Percentiles rank a stretch among this genome's conserved stretches.
Conservation (phyloP, 106 monocot species). For the Narthecium ossifragum region DNA sequence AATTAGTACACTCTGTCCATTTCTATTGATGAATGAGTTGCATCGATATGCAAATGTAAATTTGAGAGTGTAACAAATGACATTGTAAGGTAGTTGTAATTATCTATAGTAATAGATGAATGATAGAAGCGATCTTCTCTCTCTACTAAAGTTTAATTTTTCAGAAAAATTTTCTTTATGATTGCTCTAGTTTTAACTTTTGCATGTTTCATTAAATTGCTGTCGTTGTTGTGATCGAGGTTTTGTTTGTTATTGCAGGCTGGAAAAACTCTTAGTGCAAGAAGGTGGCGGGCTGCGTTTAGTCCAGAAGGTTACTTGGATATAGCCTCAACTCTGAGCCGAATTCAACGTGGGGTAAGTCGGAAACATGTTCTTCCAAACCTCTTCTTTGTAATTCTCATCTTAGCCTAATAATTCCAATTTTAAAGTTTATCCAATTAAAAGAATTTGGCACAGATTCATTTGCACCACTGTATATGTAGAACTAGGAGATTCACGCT, state of each 20-base stretch:
- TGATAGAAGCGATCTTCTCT: no score
- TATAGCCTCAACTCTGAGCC: constrained; percentile 42
- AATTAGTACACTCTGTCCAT: no score
- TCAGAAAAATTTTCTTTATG: no score
- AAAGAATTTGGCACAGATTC: not conserved
- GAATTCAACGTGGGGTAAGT: constrained; percentile 62
- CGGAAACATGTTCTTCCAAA: not conserved
- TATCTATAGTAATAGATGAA: no score
- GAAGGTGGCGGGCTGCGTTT: constrained; percentile 69
- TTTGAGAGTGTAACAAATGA: no score
- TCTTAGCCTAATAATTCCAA: no score
- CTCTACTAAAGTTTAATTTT: no score
- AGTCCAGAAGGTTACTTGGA: constrained; percentile 56
- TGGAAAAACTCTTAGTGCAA: constrained; percentile 56
- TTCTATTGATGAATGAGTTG: no score
- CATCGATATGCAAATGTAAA: no score
- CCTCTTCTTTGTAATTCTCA: constrained; percentile 5
- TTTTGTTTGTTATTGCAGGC: constrained; percentile 25
- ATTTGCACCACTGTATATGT: not conserved
- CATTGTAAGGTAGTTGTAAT: no score
- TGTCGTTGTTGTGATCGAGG: not conserved
- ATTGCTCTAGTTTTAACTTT: no score
- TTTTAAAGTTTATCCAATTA: not conserved
- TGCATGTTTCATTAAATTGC: no score
- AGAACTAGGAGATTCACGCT: not conserved